Evolutionary conservation across 371 early-diverging fungal genomes (phyloP), one percentile per base, ranked within the genome.

Genomic region (Nematocida ausubeli): DNA sequence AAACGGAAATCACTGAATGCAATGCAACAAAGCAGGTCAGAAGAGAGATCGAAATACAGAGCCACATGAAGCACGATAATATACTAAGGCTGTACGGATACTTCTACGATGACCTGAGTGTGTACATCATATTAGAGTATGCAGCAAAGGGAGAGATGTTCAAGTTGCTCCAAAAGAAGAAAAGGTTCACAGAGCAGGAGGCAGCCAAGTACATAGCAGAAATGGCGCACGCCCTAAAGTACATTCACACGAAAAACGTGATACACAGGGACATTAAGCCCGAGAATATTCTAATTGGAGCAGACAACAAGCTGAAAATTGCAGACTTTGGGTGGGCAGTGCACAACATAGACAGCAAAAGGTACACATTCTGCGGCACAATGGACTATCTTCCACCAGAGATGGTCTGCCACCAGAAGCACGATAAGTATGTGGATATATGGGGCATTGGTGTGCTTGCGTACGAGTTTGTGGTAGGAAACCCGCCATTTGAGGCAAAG

Each of bases 261-360:
- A 97, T 98, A 70, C 98, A 99, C 83, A 85, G 99, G 49, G 92
- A 92, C 65, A 91, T 93, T 60, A 93, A 94, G 85, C 93, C 93
- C 26, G 98, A 97, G 82, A 98, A 98, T 79, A 82, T 98, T 64
- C 85, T 98, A 67, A 83, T 98, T 30, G 92, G 91, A 32, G 81
- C 88, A 3, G 87, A 93, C 51, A 93, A 92, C 12, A 88, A 90
- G 64, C 83, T 96, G 34, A 95, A 95, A 84, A 90, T 98, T 63
- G 91, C 92, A 16, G 99, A 98, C 85, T 97, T 98, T 88, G 99
- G 99, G 1, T 97, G 97, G 96, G 91, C 93, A 3, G 95, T 98
- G 2, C 93, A 92, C 81, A 92, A 95, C 66, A 92, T 91, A 32
- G 89, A 89, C 91, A 89, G 89, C 86, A 80, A 81, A 60, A 60